Base-by-base conservation (phyloP, 2,329 filamentous ascomycete species). In the Hypoxylon sp. region DNA sequence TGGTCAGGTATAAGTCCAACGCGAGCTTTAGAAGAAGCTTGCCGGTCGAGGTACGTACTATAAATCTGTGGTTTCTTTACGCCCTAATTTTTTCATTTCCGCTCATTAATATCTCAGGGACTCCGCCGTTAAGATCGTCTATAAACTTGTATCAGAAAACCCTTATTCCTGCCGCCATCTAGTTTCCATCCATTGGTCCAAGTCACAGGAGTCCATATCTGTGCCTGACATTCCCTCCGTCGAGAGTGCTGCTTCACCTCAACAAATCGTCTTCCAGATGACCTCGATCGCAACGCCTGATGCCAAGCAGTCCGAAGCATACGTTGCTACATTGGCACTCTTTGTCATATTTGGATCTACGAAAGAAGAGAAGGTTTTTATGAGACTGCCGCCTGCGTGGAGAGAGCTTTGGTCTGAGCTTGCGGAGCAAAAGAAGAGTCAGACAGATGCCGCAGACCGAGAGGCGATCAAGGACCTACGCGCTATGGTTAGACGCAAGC, bases 361-460 rank as follows among this genome's bases (percentile, higher is more conserved):
- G 0, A 94, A 90, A 62, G 93, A 97, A 65, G 91, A 95, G 57
- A 97, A 95, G 68, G 83, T 90, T 2, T 88, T 87, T 51, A 69
- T 96, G 56, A 83, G 89, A 40, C 76, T 99, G 11, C 90, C 92
- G 3, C 78, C 87, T 0, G 79, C 83, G 2, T 99, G 91, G 89
- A 86, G 90, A 67, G 89, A 96, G 59, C 75, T 97, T 1, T 97
- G 92, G 86, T 79, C 81, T 7, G 91, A 97, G 66, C 81, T 96
- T 51, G 78, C 85, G 0, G 83, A 86, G 40, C 73, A 79, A 13
- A 89, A 86, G 63, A 93, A 91, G 68, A 82, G 80, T 31, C 78
- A 88, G 42, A 73, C 83, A 3, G 89, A 96, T 66, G 77, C 85
- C 16, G 73, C 78, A 21, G 91, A 97, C 65, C 87, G 91, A 54